Conservation (phyloP, 192 early-diverging fungal species). For the Backusella macrospora region DNA sequence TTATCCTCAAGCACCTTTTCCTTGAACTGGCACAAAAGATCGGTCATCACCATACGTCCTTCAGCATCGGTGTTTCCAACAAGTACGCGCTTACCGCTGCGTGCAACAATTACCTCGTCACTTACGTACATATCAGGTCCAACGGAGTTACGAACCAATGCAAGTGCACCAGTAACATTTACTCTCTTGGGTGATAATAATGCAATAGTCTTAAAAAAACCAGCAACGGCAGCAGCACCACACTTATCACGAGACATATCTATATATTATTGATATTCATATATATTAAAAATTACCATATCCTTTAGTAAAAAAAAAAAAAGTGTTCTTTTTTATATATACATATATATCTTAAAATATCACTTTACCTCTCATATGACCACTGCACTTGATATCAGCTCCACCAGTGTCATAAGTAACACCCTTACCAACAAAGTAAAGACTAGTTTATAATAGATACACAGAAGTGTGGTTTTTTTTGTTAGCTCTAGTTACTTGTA, state of each 20-base stretch:
- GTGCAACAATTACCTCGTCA: slow-evolving; percentile 80
- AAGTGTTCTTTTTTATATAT: background rate
- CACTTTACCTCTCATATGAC: slow-evolving; percentile 69
- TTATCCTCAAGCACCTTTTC: slow-evolving; percentile 70
- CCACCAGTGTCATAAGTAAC: slow-evolving; percentile 93
- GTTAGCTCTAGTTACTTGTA: background rate
- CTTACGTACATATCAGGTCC: slow-evolving; percentile 80
- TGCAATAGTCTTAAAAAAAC: slow-evolving; percentile 76
- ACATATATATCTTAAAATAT: background rate
- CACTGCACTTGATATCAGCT: slow-evolving; percentile 82
- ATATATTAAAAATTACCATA: slow-evolving; percentile 11
- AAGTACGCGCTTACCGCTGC: slow-evolving; percentile 76
- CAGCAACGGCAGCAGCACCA: slow-evolving; percentile 81
- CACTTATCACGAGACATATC: slow-evolving; percentile 91
- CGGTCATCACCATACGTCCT: slow-evolving; percentile 88
- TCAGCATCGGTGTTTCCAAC: slow-evolving; percentile 91
- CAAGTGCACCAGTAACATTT: slow-evolving; percentile 71
- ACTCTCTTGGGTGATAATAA: slow-evolving; percentile 64
- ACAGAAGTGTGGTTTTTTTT: background rate
- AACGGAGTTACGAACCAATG: slow-evolving; percentile 83
- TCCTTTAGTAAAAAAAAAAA: background rate
- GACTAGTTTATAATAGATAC: slow-evolving; percentile 39
- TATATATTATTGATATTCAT: background rate
- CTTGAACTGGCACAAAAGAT: slow-evolving; percentile 74
- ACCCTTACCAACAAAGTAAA: slow-evolving; percentile 89